These are phyloP conservation scores for Coniochaeta sp. DNA, from an alignment of 2,329 filamentous ascomycete genomes.

Conservation along the genomic window DNA sequence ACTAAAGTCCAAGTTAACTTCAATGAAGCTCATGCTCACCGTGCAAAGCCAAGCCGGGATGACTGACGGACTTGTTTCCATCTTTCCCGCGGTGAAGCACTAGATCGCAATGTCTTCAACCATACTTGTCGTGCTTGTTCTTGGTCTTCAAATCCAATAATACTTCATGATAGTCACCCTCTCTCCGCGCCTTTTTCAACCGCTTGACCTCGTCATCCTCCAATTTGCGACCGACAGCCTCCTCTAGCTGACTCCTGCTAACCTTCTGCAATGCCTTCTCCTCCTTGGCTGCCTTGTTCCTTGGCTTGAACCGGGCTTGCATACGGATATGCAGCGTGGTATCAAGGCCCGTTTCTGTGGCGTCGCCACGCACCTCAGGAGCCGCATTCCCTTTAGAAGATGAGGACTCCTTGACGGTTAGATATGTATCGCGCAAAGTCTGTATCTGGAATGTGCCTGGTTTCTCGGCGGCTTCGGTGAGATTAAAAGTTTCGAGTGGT, in stretches of 20 bases:
- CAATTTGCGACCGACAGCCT: slow-evolving; percentile 65
- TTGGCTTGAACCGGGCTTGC: slow-evolving; percentile 91
- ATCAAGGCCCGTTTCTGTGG: slow-evolving; percentile 55
- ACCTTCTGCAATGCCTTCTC: slow-evolving; percentile 81
- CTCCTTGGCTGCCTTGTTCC: slow-evolving; percentile 69
- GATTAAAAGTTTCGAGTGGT: slow-evolving; percentile 71
- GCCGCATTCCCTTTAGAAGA: slow-evolving; percentile 38
- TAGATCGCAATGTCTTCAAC: slow-evolving; percentile 22
- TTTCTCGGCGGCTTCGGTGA: slow-evolving; percentile 56
- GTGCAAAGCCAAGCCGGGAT: background rate
- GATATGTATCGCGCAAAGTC: slow-evolving; percentile 62
- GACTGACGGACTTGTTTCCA: background rate
- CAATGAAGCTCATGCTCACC: background rate
- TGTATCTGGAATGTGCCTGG: slow-evolving; percentile 69
- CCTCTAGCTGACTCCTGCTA: slow-evolving; percentile 76
- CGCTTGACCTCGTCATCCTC: slow-evolving; percentile 80
- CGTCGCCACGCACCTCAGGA: slow-evolving; percentile 70
- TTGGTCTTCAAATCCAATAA: slow-evolving; percentile 84
- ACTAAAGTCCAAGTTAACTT: background rate
- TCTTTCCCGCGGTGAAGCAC: too few species aligned
- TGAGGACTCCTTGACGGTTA: slow-evolving; percentile 51
- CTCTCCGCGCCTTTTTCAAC: slow-evolving; percentile 73
- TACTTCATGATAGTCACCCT: slow-evolving; percentile 85
- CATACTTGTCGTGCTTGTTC: slow-evolving; percentile 84
- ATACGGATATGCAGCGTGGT: slow-evolving; percentile 78